Base-by-base conservation (phyloP, 2,329 filamentous ascomycete species). In the Peltaster fructicola region DNA sequence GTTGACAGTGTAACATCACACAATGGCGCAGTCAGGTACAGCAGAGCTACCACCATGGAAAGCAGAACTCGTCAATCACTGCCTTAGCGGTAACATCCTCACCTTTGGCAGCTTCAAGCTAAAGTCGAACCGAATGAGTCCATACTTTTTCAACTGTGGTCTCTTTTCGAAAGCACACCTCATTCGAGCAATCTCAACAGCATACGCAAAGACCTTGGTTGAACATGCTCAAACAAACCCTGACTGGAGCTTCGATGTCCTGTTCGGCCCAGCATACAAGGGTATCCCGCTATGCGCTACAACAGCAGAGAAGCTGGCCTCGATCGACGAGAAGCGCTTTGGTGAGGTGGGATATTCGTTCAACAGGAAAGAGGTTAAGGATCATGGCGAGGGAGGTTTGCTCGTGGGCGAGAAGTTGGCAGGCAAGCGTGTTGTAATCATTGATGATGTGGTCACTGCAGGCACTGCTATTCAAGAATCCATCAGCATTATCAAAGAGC, bases 131-230 rank as follows among this genome's bases (percentile, higher is more conserved):
- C 79, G 85, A 44, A 63, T 50, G 42, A 92, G 82, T 8, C 88
- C 88, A 20, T 95, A 95, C 65, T 95, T 95, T 63, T 91, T 95
- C 71, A 93, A 92, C 54, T 82, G 84, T 22, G 82, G 84, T 31
- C 70, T 79, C 43, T 90, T 95, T 56, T 81, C 88, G 62, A 73
- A 73, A 25, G 76, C 75, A 12, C 65, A 73, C 33, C 68, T 92
- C 15, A 69, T 90, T 35, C 67, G 66, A 34, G 70, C 81, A 29
- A 78, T 92, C 39, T 68, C 76, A 25, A 65, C 70, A 19, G 82
- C 85, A 30, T 95, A 85, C 53, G 85, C 85, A 2, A 57, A 62
- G 27, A 62, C 64, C 2, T 50, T 70, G 20, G 53, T 59, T 26
- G 38, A 50, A n/a, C 52, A 63, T 35, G 53, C 56, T 20, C 31